Percentiles rank a stretch among this genome's conserved stretches.
Evolutionary conservation across 139 green algal species (phyloP).

Genomic region (Bryopsis sp.): DNA sequence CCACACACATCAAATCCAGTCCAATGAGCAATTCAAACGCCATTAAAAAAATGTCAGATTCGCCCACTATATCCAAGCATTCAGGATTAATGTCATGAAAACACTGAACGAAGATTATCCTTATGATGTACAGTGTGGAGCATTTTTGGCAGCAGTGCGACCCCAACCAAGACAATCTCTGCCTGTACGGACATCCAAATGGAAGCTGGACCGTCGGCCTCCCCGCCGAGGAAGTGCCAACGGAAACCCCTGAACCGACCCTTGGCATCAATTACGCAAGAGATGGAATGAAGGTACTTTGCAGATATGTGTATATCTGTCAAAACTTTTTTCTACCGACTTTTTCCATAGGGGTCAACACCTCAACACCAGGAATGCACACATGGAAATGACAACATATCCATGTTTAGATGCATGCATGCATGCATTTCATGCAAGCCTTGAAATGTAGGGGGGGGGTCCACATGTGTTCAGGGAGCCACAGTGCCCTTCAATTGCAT

Average conservation of each 20-base stretch:
- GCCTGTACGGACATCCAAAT: conserved; percentile 55
- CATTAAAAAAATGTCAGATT: no score
- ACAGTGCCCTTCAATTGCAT: no score
- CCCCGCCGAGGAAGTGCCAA: conserved; percentile 81
- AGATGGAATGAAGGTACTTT: conserved; percentile 53
- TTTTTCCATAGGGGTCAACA: no score
- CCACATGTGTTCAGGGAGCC: no score
- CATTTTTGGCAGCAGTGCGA: neutral
- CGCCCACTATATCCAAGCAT: no score
- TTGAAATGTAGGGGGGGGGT: neutral
- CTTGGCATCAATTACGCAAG: conserved; percentile 89
- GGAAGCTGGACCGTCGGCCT: conserved; percentile 64
- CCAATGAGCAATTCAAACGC: no score
- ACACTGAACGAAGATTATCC: neutral
- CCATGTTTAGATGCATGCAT: neutral
- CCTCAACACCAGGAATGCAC: conserved; percentile 5
- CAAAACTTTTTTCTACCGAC: neutral
- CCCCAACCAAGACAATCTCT: conserved; percentile 26
- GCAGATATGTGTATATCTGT: neutral
- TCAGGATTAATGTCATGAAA: no score
- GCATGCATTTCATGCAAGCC: neutral
- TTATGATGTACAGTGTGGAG: conserved; percentile 4
- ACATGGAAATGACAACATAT: neutral
- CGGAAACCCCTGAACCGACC: conserved; percentile 88
- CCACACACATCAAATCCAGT: no score